Base-by-base conservation (phyloP, 805 yeast species). In the Ogataea angusta region DNA sequence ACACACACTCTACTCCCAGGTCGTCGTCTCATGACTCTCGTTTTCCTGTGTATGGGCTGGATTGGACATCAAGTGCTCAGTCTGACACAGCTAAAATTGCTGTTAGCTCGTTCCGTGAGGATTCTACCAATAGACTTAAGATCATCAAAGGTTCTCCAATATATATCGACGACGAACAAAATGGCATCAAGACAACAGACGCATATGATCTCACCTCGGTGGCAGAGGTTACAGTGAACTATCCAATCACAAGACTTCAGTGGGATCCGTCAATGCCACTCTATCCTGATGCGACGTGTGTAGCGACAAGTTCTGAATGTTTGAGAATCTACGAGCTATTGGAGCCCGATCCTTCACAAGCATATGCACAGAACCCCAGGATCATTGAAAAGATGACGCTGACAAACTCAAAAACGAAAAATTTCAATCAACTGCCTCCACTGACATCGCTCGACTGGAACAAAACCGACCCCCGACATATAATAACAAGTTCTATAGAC, bases 371-470 rank as follows among this genome's bases (percentile, higher is more conserved):
- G 4, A 22, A 38, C 7, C 36, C 49, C 9, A 43, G 51, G 23
- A 45, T 70, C n/a, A 60, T 57, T 17, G 76, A 72, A 44, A 67
- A 61, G 46, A 47, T 69, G 19, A 64, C 70, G 21, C 48, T 73
- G 16, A 66, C 73, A 1, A 59, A 67, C 37, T 65, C 72, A 25
- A 66, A 71, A 42, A 60, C 69, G 32, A 66, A 68, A 32, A 73
- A 70, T 37, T 70, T 71, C 48, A 69, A 70, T 54, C 73, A 73
- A 15, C 68, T 81, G 36, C 95, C 99, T 1, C 99, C 99, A 5
- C 73, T 93, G 38, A 90, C 98, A 0, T 81, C 95, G 2, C 87
- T 93, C 53, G 96, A 93, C 64, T 93, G 99, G 97, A 88, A 85
- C 66, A 65, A 71, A 26, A 68, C 72, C 1, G 90, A 86, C 52